A percentile compares a stretch with the other conserved stretches of the same genome.
Evolutionary conservation across 83 land plant species (phyloP).

Genomic region (Picea mariana): DNA sequence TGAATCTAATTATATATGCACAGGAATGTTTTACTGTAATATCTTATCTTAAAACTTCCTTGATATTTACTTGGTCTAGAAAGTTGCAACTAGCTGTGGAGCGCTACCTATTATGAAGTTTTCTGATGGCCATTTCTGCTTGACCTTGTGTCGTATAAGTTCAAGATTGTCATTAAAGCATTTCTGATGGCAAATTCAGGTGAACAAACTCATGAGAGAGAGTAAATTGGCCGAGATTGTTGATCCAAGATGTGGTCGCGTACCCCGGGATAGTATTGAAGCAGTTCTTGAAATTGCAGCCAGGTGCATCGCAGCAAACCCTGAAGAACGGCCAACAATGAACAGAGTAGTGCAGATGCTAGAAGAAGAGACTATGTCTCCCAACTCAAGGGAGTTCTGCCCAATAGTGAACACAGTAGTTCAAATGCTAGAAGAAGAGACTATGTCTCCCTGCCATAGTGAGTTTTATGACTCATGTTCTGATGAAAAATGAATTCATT

Average conservation of each 20-base stretch:
- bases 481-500: background rate
- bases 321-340: constrained; percentile 86
- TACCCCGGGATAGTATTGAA: constrained; percentile 62
- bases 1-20: background rate
- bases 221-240: constrained; percentile 60
- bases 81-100: background rate
- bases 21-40: background rate
- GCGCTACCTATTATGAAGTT: background rate
- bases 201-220: constrained; percentile 56
- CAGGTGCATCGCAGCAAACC: constrained; percentile 65
- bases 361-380: constrained; percentile 83
- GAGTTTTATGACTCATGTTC: constrained; percentile 39
- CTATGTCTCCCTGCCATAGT: constrained; percentile 73
- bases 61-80: constrained; percentile 4
- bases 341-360: constrained; percentile 73
- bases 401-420: constrained; percentile 77
- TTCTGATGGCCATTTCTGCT: background rate
- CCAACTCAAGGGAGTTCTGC: constrained; percentile 71
- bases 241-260: constrained; percentile 53
- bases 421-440: constrained; percentile 80
- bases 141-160: too few species aligned
- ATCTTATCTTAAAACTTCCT: background rate
- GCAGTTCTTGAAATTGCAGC: constrained; percentile 68
- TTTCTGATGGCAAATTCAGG: constrained; percentile 35
- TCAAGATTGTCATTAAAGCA: background rate